phyloP scores from a whole-genome alignment of 106 monocot species.

The Hemerocallis citrina region DNA sequence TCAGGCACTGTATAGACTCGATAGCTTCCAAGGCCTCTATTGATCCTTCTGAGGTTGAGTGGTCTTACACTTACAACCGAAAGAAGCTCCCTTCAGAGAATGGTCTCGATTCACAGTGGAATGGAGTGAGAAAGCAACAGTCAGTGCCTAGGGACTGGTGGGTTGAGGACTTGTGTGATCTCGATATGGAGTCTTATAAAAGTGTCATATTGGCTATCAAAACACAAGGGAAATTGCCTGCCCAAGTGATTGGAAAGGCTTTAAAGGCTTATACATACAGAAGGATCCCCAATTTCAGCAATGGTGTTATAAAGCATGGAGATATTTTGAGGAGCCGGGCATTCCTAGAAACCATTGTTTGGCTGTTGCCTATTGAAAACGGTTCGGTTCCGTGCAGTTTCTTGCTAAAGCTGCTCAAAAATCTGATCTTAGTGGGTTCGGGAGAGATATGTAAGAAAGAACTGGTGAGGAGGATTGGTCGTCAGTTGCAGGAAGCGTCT shows the following conservation, averaged over 20 bases:
- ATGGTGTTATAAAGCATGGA: slow-evolving; percentile 9
- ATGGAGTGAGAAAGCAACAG: slow-evolving; percentile 11
- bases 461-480: slow-evolving; percentile 8
- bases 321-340: slow-evolving; percentile 3
- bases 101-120: slow-evolving; percentile 20
- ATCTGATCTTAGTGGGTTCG: not conserved
- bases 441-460: slow-evolving; percentile 9
- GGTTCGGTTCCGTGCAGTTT: slow-evolving; percentile 11
- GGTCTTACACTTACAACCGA: slow-evolving; percentile 54
- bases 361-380: not conserved
- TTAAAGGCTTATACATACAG: slow-evolving; percentile 53
- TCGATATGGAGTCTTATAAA: slow-evolving; percentile 55
- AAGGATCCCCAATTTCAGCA: slow-evolving; percentile 44
- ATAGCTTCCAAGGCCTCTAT: slow-evolving; percentile 50
- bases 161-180: slow-evolving; percentile 64
- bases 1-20: slow-evolving; percentile 54
- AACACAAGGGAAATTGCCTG: slow-evolving; percentile 37
- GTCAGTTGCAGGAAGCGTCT: slow-evolving; percentile 13
- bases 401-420: slow-evolving; percentile 8
- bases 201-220: slow-evolving; percentile 57
- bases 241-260: slow-evolving; percentile 40
- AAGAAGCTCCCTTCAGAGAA: slow-evolving; percentile 16
- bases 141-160: slow-evolving; percentile 71
- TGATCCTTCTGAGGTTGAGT: slow-evolving; percentile 44
- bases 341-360: slow-evolving; percentile 4